A percentile compares a stretch with the other conserved stretches of the same genome.
phyloP scores from a whole-genome alignment of 176 grass and related monocot species.

The Areca catechu region DNA sequence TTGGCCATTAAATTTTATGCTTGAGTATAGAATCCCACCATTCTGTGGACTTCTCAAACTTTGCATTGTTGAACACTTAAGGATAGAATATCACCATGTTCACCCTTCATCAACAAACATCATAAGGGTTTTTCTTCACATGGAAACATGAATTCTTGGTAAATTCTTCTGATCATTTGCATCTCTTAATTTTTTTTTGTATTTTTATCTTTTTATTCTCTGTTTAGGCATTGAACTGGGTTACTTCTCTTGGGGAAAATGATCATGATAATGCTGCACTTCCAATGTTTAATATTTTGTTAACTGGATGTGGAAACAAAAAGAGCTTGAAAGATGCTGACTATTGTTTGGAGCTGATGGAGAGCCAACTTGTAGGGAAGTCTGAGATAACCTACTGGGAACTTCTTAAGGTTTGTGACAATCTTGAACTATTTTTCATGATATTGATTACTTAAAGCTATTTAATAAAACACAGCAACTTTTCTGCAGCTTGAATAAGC shows the following conservation, averaged over 20 bases:
- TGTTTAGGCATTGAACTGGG: conserved; percentile 52
- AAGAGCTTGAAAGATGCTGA: conserved; percentile 31
- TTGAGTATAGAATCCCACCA: too few relatives aligned
- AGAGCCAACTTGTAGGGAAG: conserved; percentile 57
- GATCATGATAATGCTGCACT: conserved; percentile 21
- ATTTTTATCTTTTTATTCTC: conserved; percentile 25
- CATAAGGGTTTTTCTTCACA: too few relatives aligned
- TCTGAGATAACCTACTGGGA: conserved; percentile 83
- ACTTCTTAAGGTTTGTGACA: conserved; percentile 69
- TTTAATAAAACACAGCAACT: neutral
- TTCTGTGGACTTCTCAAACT: too few relatives aligned
- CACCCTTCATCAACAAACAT: too few relatives aligned
- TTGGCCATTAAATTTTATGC: too few relatives aligned
- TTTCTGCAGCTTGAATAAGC: neutral
- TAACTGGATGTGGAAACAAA: conserved; percentile 34
- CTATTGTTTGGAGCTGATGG: conserved; percentile 69
- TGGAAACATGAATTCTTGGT: neutral
- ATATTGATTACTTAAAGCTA: neutral
- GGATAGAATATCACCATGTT: too few relatives aligned
- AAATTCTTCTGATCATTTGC: neutral
- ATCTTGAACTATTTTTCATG: conserved; percentile 10
- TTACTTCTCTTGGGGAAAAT: conserved; percentile 53
- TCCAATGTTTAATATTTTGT: conserved; percentile 73
- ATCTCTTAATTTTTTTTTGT: neutral
- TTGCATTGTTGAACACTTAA: too few relatives aligned